A percentile compares a stretch with the other conserved stretches of the same genome.
Conservation (phyloP, 176 grass and related monocot species). For the Poa pratensis region DNA sequence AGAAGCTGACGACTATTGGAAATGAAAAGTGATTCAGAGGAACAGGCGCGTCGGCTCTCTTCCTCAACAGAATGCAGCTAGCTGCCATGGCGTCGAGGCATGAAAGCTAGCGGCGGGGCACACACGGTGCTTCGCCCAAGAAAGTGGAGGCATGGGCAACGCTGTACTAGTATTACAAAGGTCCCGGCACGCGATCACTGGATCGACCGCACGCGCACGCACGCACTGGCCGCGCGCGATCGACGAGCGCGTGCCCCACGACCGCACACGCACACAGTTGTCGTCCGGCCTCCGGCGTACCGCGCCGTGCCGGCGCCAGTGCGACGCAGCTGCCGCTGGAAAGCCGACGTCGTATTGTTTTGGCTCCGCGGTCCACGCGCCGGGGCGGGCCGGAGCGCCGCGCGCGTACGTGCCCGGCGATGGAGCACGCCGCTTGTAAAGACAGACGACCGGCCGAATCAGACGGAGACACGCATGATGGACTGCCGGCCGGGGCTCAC, state of each 20-base stretch:
- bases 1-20: too few relatives aligned
- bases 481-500: neutral
- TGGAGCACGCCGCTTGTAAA: constrained; percentile 45
- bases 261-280: neutral
- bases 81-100: constrained; percentile 11
- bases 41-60: too few relatives aligned
- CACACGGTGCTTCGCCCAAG: constrained; percentile 32
- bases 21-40: too few relatives aligned
- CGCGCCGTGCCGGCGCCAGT: neutral
- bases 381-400: too few relatives aligned
- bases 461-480: constrained; percentile 40
- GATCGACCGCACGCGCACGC: constrained; percentile 1
- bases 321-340: too few relatives aligned
- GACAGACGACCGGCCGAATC: neutral
- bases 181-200: neutral
- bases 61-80: constrained; percentile 16
- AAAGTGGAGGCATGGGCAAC: constrained; percentile 64
- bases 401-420: constrained; percentile 21
- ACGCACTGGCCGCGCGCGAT: neutral
- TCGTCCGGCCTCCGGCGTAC: too few relatives aligned
- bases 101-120: constrained; percentile 35
- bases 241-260: neutral
- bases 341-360: neutral
- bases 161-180: constrained; percentile 23
- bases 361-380: neutral